These are phyloP conservation scores for Phalaenopsis hybrid DNA, from an alignment of 116 monocot species.

Conservation along the genomic window DNA sequence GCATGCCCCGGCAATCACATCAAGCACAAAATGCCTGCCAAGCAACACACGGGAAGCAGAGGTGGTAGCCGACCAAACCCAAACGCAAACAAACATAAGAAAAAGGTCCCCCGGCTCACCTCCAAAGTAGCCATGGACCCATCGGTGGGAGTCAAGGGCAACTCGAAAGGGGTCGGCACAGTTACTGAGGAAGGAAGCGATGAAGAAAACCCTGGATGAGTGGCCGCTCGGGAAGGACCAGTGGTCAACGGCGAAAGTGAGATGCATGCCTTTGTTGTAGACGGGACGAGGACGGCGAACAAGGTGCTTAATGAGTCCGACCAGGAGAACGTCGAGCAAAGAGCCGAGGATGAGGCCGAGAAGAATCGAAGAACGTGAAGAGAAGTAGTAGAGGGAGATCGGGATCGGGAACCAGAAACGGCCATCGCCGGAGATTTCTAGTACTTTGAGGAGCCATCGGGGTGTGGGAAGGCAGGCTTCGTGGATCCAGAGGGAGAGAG, in stretches of 20 bases:
- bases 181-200: constrained; percentile 43
- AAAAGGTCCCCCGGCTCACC: constrained; percentile 10
- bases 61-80: constrained; percentile 20
- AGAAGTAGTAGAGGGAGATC: constrained; percentile 33
- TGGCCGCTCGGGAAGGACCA: constrained; percentile 98
- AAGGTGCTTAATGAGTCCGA: constrained; percentile 61
- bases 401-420: constrained; percentile 66
- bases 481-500: constrained; percentile 56
- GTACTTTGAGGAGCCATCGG: constrained; percentile 53
- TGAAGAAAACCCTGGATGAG: constrained; percentile 84
- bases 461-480: constrained; percentile 36
- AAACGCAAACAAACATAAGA: neutral
- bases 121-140: constrained; percentile 6
- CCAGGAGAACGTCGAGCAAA: constrained; percentile 52
- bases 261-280: constrained; percentile 71
- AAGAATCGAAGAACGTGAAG: constrained; percentile 17
- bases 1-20: constrained; percentile 27
- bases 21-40: constrained; percentile 30
- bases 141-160: constrained; percentile 2
- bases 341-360: constrained; percentile 36
- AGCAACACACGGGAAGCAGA: constrained; percentile 24
- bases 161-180: constrained; percentile 8
- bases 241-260: constrained; percentile 59
- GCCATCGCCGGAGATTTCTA: constrained; percentile 84
- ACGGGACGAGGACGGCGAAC: constrained; percentile 69